Evolutionary conservation across 352 stramenopile species (phyloP).

Genomic region (Phytophthora melonis): DNA sequence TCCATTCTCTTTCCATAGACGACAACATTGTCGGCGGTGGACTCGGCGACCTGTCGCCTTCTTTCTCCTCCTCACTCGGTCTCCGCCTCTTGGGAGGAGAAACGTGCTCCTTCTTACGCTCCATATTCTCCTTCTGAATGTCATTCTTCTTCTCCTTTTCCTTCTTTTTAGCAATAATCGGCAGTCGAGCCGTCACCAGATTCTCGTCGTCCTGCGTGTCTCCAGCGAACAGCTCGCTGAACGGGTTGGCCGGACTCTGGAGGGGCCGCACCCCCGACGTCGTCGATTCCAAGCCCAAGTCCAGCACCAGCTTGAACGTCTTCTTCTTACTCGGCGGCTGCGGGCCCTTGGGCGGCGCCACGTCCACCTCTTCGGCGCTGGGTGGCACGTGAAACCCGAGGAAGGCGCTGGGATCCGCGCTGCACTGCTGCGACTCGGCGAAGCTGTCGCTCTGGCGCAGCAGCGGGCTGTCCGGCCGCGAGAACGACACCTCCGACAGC

Average conservation of each 20-base stretch:
- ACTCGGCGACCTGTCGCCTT: constrained; percentile 10
- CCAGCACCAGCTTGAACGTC: constrained; percentile 42
- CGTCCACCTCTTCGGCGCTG: constrained; percentile 17
- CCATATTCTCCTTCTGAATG: neutral
- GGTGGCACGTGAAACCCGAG: constrained; percentile 41
- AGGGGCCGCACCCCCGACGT: constrained; percentile 14
- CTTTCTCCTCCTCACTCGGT: neutral
- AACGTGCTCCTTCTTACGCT: neutral
- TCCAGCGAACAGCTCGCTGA: constrained; percentile 56
- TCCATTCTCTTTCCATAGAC: constrained; percentile 35
- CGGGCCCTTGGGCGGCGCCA: neutral
- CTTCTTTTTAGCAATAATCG: neutral
- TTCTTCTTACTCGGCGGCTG: constrained; percentile 10
- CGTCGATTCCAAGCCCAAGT: constrained; percentile 28
- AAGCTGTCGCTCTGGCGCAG: constrained; percentile 48
- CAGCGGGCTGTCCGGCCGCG: constrained; percentile 26
- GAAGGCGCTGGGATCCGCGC: constrained; percentile 70
- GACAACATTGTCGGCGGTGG: constrained; percentile 35
- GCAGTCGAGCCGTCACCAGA: neutral
- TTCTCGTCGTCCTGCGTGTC: constrained; percentile 66
- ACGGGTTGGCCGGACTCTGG: constrained; percentile 34
- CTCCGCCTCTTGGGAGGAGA: constrained; percentile 8
- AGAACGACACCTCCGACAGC: constrained; percentile 36
- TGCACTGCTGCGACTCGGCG: constrained; percentile 62
- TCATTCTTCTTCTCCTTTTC: neutral